Evolutionary conservation across 2,329 filamentous ascomycete species (phyloP), one percentile per base, ranked within the genome.

Genomic region (Juglanconis oblonga): DNA sequence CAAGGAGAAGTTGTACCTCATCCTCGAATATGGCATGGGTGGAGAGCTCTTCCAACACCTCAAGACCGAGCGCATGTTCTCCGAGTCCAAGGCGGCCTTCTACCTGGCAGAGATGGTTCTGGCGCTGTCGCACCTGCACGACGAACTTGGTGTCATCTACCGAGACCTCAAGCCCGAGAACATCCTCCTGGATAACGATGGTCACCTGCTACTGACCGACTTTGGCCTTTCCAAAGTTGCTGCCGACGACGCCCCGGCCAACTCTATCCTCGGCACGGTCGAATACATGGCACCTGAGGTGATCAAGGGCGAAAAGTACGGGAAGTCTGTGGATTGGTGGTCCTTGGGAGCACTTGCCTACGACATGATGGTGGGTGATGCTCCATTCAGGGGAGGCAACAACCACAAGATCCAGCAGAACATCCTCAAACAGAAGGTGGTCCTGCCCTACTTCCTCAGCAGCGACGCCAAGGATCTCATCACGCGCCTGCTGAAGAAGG

Each of bases 251-350:
- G 78, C 81, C 44, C 79, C 73, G 58, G 97, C 94, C 81, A 91
- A 92, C 75, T 97, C 92, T 47, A 89, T 97, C 66, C 86, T 97
- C 9, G 95, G 95, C 54, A 99, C 95, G 0, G 89, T 97, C 61
- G 95, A 98, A 73, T 99, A 99, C 82, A 99, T 99, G 95, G 96
- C 95, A 0, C 95, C 95, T 1, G 95, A 99, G 76, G 90, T 99
- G 55, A 87, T 99, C 62, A 84, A 88, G 64, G 93, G 92, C 63
- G 87, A 90, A 65, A 88, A 91, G 66, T 99, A 99, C 73, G 93
- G 94, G 70, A 94, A 93, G 74, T 88, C 92, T 1, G 96, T 97
- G 17, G 95, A 99, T 77, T 99, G 94, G 94, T 99, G 95, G 95
- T 97, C 93, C 4, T 88, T 99, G 51, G 95, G 96, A 40, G 93